These are phyloP conservation scores for Apiotrichum siamense DNA, from an alignment of 1,284 basidiomycete genomes.

Conservation along the genomic window DNA sequence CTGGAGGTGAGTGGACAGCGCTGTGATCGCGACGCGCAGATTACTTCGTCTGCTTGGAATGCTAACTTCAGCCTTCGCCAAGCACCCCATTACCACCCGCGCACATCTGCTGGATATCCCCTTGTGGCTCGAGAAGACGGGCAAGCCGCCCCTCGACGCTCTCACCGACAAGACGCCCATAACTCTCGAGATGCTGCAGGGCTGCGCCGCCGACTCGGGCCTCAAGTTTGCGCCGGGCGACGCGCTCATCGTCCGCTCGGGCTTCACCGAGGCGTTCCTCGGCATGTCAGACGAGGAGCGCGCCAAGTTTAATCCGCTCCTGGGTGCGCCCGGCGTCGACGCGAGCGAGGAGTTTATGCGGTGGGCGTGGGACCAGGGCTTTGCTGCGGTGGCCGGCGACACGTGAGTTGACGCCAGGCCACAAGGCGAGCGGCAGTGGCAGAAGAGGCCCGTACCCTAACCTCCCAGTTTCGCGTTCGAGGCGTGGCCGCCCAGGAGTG, in stretches of 20 bases:
- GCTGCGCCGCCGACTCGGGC: conserved; percentile 26
- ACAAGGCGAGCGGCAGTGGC: too few species aligned
- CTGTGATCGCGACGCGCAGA: too few species aligned
- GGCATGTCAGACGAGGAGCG: conserved; percentile 23
- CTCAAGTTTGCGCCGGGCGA: conserved; percentile 38
- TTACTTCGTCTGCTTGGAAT: background rate
- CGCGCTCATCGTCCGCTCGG: conserved; percentile 43
- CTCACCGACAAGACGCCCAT: conserved; percentile 26
- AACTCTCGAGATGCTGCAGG: conserved; percentile 27
- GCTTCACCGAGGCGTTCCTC: conserved; percentile 43
- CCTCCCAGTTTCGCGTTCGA: conserved; percentile 30
- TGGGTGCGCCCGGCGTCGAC: conserved; percentile 26
- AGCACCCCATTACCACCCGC: conserved; percentile 18
- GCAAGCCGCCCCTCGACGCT: conserved; percentile 39
- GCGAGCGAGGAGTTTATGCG: conserved; percentile 33
- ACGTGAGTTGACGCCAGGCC: conserved; percentile 28
- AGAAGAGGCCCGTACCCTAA: background rate
- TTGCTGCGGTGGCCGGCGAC: conserved; percentile 48
- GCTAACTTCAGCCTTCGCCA: conserved; percentile 8
- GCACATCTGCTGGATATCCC: conserved; percentile 18
- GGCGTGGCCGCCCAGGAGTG: conserved; percentile 19
- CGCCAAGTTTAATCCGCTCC: conserved; percentile 4
- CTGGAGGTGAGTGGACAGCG: conserved; percentile 17
- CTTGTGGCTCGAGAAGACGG: conserved; percentile 34
- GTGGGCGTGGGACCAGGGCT: conserved; percentile 49